Evolutionary conservation across 768 basidiomycete species (phyloP).

Genomic region (Serendipita sp.): DNA sequence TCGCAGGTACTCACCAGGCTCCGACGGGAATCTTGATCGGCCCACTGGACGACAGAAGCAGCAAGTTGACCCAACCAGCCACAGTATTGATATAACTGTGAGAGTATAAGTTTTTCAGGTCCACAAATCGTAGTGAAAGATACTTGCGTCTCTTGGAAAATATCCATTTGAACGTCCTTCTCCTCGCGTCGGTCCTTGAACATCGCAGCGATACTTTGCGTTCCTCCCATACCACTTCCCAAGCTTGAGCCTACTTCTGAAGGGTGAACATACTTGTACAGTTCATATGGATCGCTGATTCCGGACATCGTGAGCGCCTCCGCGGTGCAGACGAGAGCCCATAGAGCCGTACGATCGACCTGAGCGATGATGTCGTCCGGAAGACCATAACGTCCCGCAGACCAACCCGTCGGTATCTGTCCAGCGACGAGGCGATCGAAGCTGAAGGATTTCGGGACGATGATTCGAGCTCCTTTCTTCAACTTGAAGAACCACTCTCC

Average conservation of each 20-base stretch:
- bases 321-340: constrained; percentile 87
- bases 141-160: constrained; percentile 93
- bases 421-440: constrained; percentile 92
- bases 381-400: constrained; percentile 90
- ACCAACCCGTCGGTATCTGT: constrained; percentile 95
- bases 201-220: constrained; percentile 82
- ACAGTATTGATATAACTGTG: constrained; percentile 95
- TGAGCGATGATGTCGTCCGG: constrained; percentile 92
- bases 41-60: constrained; percentile 88
- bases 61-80: constrained; percentile 92
- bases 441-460: constrained; percentile 86
- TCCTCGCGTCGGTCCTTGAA: constrained; percentile 98
- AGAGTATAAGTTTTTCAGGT: constrained; percentile 7
- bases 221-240: constrained; percentile 97
- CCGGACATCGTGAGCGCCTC: constrained; percentile 95
- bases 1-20: constrained; percentile 53
- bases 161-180: constrained; percentile 95
- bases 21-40: constrained; percentile 99
- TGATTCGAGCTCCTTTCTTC: constrained; percentile 90
- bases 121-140: neutral
- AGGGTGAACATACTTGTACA: constrained; percentile 93
- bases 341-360: constrained; percentile 80
- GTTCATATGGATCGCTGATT: constrained; percentile 93
- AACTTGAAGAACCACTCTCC: constrained; percentile 98
- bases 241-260: constrained; percentile 88